Conservation (phyloP, 2,329 filamentous ascomycete species). For the Neonectria hederae region DNA sequence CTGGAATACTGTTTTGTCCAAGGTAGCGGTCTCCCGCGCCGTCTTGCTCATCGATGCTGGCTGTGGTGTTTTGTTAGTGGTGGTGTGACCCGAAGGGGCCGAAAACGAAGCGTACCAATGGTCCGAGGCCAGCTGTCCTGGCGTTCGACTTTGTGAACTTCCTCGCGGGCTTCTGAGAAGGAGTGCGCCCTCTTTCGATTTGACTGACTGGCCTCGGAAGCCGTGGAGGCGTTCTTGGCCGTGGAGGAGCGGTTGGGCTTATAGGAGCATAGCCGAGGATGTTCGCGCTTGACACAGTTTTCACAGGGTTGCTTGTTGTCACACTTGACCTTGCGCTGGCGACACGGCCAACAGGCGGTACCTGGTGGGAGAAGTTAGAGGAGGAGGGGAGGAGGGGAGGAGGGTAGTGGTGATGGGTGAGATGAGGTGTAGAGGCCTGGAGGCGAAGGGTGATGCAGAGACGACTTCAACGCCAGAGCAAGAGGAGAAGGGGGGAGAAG, state of each 20-base stretch:
- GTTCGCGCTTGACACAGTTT: constrained; percentile 73
- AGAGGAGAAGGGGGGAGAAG: background rate
- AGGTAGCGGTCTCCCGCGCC: constrained; percentile 68
- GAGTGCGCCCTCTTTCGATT: constrained; percentile 49
- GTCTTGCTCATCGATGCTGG: constrained; percentile 63
- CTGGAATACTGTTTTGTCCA: constrained; percentile 74
- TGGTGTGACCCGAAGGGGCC: constrained; percentile 25
- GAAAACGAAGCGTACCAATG: constrained; percentile 47
- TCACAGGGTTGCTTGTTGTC: constrained; percentile 75
- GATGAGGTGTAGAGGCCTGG: background rate
- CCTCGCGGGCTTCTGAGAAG: constrained; percentile 45
- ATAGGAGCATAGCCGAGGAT: constrained; percentile 72
- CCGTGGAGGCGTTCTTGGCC: constrained; percentile 49
- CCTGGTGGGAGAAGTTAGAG: constrained; percentile 50
- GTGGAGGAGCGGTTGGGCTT: constrained; percentile 65
- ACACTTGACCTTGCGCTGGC: constrained; percentile 75
- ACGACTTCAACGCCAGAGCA: background rate
- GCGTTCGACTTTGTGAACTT: constrained; percentile 47
- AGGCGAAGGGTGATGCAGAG: constrained; percentile 9
- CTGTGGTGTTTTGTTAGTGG: constrained; percentile 43
- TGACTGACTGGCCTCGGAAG: constrained; percentile 38
- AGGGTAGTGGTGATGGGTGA: background rate
- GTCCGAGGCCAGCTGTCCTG: constrained; percentile 55
- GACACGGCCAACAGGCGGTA: constrained; percentile 73
- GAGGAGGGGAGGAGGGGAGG: background rate